Evolutionary conservation across 108 stramenopile genomes (phyloP), one percentile per base, ranked within the genome.

Genomic region (Epipyxis sp.): DNA sequence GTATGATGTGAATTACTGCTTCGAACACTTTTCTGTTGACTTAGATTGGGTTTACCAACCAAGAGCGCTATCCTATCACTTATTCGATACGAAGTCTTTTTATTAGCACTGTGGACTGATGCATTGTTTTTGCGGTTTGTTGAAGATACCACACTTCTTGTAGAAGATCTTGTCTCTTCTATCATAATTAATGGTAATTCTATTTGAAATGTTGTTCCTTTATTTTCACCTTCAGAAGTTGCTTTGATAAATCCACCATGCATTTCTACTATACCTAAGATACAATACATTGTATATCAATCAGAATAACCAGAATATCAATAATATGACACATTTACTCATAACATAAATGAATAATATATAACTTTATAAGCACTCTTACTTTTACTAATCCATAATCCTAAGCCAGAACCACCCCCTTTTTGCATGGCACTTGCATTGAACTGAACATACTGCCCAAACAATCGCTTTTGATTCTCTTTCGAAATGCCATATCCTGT

Each of bases 381-480:
- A 41, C 39, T 40, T 37, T 68, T 68, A 20, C 29, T 37, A 20
- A 68, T 68, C 65, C 65, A 68, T 37, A 68, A 37, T 37, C 65
- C 65, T 20, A 68, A 37, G 40, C 65, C 65, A 20, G 65, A 68
- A 16, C 65, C 65, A 20, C 20, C 20, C 20, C 65, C 65, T 37
- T 68, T 13, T 37, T 68, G 65, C 20, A 68, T 20, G 16, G 20
- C 40, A 37, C 41, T 68, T 37, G 65, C 65, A 25, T 68, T 68
- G 40, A 68, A 68, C 20, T 68, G 65, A 20, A 68, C 41, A 25
- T 40, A 40, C 41, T 68, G 39, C 20, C 39, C 41, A 68, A 68
- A 68, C 29, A 68, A 37, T 20, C 65, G 65, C 65, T 68, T 68
- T 41, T 68, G 65, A 68, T 68, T 68, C 20, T 68, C 65, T 37